Evolutionary conservation across 2,329 filamentous ascomycete species (phyloP).

Genomic region (Alternaria panax): DNA sequence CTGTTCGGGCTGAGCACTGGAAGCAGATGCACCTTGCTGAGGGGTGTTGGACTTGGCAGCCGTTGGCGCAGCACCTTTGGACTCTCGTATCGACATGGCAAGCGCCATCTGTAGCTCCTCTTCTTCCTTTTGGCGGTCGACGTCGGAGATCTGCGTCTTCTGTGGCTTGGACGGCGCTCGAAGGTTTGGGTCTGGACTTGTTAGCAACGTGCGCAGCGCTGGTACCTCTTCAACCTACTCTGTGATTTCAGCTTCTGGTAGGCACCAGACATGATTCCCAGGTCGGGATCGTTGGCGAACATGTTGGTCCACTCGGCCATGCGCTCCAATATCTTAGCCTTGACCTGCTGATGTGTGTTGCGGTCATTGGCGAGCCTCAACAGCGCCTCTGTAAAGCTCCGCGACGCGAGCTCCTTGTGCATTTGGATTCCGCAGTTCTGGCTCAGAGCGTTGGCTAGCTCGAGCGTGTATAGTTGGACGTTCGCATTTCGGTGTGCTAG

Average conservation of each 20-base stretch:
- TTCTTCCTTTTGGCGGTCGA: constrained; percentile 93
- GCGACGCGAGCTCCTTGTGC: constrained; percentile 87
- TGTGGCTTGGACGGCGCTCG: constrained; percentile 91
- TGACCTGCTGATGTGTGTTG: constrained; percentile 95
- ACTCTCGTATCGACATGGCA: constrained; percentile 90
- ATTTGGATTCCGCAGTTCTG: constrained; percentile 89
- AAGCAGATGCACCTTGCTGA: constrained; percentile 40
- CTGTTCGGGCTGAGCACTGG: constrained; percentile 45
- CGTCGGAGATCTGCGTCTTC: constrained; percentile 88
- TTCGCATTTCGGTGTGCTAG: constrained; percentile 94
- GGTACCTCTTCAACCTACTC: constrained; percentile 52
- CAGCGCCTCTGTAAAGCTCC: constrained; percentile 92
- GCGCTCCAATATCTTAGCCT: constrained; percentile 93
- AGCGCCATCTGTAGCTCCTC: constrained; percentile 97
- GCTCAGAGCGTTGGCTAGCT: constrained; percentile 88
- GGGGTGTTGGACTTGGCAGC: constrained; percentile 53
- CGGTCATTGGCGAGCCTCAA: constrained; percentile 89
- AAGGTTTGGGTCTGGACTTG: constrained; percentile 77
- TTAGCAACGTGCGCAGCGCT: constrained; percentile 12
- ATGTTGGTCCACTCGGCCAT: constrained; percentile 97
- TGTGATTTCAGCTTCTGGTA: constrained; percentile 84
- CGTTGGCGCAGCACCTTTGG: constrained; percentile 57
- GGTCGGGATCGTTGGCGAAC: constrained; percentile 86
- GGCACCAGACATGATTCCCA: constrained; percentile 97
- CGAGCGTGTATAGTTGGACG: constrained; percentile 90